Conservation (phyloP, 2,329 filamentous ascomycete species). For the Magnaporthiopsis rhizophila region DNA sequence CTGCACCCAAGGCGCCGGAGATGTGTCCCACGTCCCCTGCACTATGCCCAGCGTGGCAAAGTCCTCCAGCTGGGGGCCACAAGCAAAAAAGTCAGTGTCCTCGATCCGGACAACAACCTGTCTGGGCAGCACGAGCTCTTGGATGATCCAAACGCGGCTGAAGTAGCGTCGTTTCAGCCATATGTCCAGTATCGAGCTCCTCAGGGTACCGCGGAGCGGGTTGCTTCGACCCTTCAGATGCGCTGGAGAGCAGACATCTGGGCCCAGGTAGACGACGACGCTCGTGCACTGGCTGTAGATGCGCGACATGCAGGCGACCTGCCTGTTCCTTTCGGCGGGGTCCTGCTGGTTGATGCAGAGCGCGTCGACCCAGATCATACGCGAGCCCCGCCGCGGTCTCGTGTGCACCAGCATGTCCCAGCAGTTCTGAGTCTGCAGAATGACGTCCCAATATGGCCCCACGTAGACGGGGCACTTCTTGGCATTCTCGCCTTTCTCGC, state of each 20-base stretch:
- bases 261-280: slow-evolving; percentile 10
- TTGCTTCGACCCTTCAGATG: not conserved
- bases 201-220: not conserved
- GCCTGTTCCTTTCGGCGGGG: slow-evolving; percentile 12
- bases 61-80: not conserved
- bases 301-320: slow-evolving; percentile 17
- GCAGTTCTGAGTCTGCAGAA: slow-evolving; percentile 22
- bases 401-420: slow-evolving; percentile 16
- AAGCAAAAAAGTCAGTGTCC: not conserved
- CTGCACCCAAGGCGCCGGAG: no score
- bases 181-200: no score
- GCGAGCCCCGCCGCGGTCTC: slow-evolving; percentile 8
- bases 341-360: slow-evolving; percentile 18
- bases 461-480: slow-evolving; percentile 17
- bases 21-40: no score
- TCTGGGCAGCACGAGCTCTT: slow-evolving; percentile 8
- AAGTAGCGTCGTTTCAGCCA: slow-evolving; percentile 7
- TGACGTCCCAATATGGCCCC: slow-evolving; percentile 20
- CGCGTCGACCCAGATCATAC: slow-evolving; percentile 14
- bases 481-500: slow-evolving; percentile 17
- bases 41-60: no score
- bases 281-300: slow-evolving; percentile 10
- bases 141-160: slow-evolving; percentile 11
- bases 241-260: slow-evolving; percentile 1
- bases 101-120: not conserved